phyloP scores from a whole-genome alignment of 495 filamentous ascomycete species.

The Gamarada debralockiae region DNA sequence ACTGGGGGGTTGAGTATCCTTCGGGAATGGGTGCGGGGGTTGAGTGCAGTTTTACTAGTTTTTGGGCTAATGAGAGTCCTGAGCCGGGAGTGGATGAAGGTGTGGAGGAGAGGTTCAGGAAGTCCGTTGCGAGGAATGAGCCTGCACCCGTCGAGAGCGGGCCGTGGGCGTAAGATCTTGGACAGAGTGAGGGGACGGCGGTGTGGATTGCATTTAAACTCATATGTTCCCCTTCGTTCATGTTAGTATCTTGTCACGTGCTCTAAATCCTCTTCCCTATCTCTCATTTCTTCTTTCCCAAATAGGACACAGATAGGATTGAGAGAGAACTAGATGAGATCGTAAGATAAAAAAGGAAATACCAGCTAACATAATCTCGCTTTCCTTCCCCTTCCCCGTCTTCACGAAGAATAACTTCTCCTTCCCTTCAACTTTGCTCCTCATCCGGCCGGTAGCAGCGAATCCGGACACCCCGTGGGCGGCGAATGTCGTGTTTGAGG shows the following conservation, averaged over 20 bases:
- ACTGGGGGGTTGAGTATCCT: conserved; percentile 55
- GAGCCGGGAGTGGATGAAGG: conserved; percentile 30
- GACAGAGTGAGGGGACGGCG: conserved; percentile 69
- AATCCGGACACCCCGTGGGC: conserved; percentile 71
- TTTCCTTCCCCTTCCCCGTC: conserved; percentile 58
- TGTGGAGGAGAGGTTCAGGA: conserved; percentile 55
- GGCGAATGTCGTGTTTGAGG: conserved; percentile 51
- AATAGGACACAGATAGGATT: too few relatives aligned
- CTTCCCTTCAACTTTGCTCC: conserved; percentile 40
- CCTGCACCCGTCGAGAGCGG: conserved; percentile 43
- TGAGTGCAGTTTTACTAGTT: conserved; percentile 76
- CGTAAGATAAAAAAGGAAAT: conserved; percentile 14
- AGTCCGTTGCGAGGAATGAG: conserved; percentile 78
- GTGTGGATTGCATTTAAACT: conserved; percentile 77
- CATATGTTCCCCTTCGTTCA: conserved; percentile 63
- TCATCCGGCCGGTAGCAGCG: conserved; percentile 68
- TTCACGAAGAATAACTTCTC: conserved; percentile 77
- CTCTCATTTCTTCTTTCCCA: too few relatives aligned
- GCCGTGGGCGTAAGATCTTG: conserved; percentile 68
- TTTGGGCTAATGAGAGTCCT: conserved; percentile 58
- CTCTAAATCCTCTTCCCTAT: not conserved
- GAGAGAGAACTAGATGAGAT: not conserved
- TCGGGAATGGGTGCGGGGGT: conserved; percentile 65
- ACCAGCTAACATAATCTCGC: conserved; percentile 74
- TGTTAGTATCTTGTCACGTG: conserved; percentile 2